Evolutionary conservation across 2,329 filamentous ascomycete genomes (phyloP).

Genomic region (Ophiocordyceps robertsii): DNA sequence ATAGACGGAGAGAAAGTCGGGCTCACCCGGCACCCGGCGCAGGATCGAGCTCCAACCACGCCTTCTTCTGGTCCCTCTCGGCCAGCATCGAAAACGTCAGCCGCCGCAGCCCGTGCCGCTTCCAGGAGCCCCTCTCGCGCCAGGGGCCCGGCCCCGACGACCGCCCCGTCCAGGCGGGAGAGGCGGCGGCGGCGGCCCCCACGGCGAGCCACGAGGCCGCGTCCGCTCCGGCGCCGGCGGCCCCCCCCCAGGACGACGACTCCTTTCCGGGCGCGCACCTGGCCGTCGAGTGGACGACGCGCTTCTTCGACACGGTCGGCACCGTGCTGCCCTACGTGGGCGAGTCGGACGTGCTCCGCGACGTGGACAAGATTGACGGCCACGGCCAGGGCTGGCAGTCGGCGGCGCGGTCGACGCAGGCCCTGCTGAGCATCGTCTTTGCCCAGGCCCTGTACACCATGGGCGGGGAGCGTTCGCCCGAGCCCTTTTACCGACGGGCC

Average conservation of each 20-base stretch:
- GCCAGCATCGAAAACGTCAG: slow-evolving; percentile 11
- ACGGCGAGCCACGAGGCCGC: neutral
- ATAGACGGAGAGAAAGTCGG: too few relatives aligned
- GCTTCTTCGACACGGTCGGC: slow-evolving; percentile 17
- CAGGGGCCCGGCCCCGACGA: neutral
- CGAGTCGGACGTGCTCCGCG: slow-evolving; percentile 8
- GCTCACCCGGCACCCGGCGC: too few relatives aligned
- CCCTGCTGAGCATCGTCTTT: slow-evolving; percentile 14
- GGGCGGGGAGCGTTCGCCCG: slow-evolving; percentile 8
- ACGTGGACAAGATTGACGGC: slow-evolving; percentile 7
- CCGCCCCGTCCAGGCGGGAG: neutral
- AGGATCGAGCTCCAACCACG: slow-evolving; percentile 17
- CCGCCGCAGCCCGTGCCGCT: slow-evolving; percentile 4
- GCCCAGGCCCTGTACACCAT: slow-evolving; percentile 12
- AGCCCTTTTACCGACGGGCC: slow-evolving; percentile 14
- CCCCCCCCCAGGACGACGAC: slow-evolving; percentile 1
- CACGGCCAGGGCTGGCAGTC: slow-evolving; percentile 3
- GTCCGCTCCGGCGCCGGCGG: neutral
- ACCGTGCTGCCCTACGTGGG: slow-evolving; percentile 12
- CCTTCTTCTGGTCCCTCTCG: slow-evolving; percentile 13
- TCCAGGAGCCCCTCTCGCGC: slow-evolving; percentile 2
- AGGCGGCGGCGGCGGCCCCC: neutral
- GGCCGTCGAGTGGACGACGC: slow-evolving; percentile 9
- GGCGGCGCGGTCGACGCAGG: slow-evolving; percentile 5
- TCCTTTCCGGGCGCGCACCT: slow-evolving; percentile 6